Conservation (phyloP, 768 basidiomycete genomes). For the Pulveroboletus ravenelii region DNA sequence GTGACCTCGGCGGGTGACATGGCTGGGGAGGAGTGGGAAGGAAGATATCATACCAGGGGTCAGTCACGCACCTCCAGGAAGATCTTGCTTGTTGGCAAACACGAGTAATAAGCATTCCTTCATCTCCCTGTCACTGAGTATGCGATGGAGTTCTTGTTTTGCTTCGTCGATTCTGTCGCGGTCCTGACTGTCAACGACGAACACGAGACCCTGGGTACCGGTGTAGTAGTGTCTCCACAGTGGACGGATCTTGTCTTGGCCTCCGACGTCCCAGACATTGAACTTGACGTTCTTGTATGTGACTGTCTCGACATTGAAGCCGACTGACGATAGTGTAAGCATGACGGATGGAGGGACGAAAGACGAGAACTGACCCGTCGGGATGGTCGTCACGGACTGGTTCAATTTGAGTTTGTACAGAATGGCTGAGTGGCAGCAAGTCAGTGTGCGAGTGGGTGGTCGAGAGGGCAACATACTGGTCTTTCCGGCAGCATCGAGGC, state of each 20-base stretch:
- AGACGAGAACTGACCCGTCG: slow-evolving; percentile 60
- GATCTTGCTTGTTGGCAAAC: slow-evolving; percentile 99
- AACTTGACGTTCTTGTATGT: slow-evolving; percentile 98
- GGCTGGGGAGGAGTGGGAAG: slow-evolving; percentile 37
- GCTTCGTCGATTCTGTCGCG: slow-evolving; percentile 95
- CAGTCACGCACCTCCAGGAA: slow-evolving; percentile 76
- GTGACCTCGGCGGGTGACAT: slow-evolving; percentile 99
- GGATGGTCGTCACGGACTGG: slow-evolving; percentile 97
- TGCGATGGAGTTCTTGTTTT: slow-evolving; percentile 90
- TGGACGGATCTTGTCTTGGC: slow-evolving; percentile 99
- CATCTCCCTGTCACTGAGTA: slow-evolving; percentile 97
- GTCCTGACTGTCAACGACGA: slow-evolving; percentile 97
- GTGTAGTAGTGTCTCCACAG: slow-evolving; percentile 99
- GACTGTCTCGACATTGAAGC: slow-evolving; percentile 99
- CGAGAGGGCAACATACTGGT: slow-evolving; percentile 64
- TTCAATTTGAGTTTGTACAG: slow-evolving; percentile 99
- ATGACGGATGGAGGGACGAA: neutral
- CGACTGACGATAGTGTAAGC: slow-evolving; percentile 48
- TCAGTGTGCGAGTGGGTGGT: neutral
- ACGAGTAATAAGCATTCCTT: slow-evolving; percentile 94
- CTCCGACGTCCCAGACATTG: slow-evolving; percentile 96
- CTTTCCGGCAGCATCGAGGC: slow-evolving; percentile 96
- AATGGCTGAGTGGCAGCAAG: slow-evolving; percentile 60
- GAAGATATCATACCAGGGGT: neutral
- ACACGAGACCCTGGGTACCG: slow-evolving; percentile 96